phyloP scores from a whole-genome alignment of 2,329 filamentous ascomycete species.

The Phialophora tarda region DNA sequence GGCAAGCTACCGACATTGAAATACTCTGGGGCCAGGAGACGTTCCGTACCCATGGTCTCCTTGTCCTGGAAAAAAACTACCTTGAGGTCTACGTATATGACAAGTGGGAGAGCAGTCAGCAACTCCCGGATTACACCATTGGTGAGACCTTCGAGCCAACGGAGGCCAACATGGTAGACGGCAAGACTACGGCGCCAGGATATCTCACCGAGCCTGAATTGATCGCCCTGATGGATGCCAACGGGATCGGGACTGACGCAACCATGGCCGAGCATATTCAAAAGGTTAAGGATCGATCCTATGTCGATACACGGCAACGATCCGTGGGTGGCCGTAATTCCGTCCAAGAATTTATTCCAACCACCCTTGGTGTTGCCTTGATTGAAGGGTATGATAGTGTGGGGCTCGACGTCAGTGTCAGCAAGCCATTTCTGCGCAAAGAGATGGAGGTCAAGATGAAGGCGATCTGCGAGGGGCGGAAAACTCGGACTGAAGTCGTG shows the following conservation, averaged over 20 bases:
- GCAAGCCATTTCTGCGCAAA: slow-evolving; percentile 94
- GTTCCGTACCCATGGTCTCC: slow-evolving; percentile 82
- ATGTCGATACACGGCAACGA: slow-evolving; percentile 71
- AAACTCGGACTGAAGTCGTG: slow-evolving; percentile 75
- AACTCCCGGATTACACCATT: slow-evolving; percentile 77
- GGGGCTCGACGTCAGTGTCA: slow-evolving; percentile 87
- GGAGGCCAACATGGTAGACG: slow-evolving; percentile 86
- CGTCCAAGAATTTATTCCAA: slow-evolving; percentile 89
- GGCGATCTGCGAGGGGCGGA: slow-evolving; percentile 87
- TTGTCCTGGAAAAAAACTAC: slow-evolving; percentile 88
- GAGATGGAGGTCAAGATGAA: slow-evolving; percentile 99
- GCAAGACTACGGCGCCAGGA: slow-evolving; percentile 81
- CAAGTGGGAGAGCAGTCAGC: slow-evolving; percentile 87
- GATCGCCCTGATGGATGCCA: slow-evolving; percentile 96
- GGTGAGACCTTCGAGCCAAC: slow-evolving; percentile 86
- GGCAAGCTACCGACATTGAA: slow-evolving; percentile 82
- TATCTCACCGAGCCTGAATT: slow-evolving; percentile 95
- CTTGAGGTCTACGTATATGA: slow-evolving; percentile 96
- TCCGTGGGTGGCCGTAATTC: slow-evolving; percentile 53
- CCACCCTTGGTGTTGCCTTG: slow-evolving; percentile 84
- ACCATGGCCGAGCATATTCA: slow-evolving; percentile 99
- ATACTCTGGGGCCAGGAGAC: slow-evolving; percentile 77
- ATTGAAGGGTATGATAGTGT: slow-evolving; percentile 95
- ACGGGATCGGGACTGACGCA: slow-evolving; percentile 96
- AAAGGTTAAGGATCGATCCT: slow-evolving; percentile 89